Percentiles rank a stretch among this genome's conserved stretches.
These are phyloP conservation scores for Fonsecaea nubica DNA, from an alignment of 2,329 filamentous ascomycete species.

Conservation along the genomic window DNA sequence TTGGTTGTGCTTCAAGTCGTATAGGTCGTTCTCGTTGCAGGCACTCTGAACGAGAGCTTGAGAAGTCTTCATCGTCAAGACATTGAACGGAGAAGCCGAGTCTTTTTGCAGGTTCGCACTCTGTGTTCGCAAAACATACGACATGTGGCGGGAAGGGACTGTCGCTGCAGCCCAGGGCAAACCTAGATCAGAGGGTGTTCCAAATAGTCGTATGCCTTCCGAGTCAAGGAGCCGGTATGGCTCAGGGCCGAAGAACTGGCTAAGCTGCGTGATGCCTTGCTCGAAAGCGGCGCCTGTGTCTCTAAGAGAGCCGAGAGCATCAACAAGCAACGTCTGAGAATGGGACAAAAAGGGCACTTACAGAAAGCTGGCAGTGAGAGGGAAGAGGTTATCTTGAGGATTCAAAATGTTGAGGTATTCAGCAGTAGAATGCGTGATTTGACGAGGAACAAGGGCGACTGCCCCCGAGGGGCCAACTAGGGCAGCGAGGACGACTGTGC, in stretches of 20 bases:
- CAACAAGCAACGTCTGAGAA: not conserved
- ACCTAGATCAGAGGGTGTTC: not conserved
- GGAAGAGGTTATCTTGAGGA: not conserved
- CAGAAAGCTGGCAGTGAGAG: not conserved
- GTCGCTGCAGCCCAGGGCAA: not conserved
- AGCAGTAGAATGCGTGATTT: not conserved
- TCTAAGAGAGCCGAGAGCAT: not conserved
- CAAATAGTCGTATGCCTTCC: not conserved
- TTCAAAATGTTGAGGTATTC: not conserved
- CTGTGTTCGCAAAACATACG: not conserved
- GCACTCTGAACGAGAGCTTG: conserved; percentile 2
- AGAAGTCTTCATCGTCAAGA: conserved; percentile 2
- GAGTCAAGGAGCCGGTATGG: conserved; percentile 2
- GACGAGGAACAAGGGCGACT: conserved; percentile 23
- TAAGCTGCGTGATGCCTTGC: not conserved
- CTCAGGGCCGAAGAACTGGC: not conserved
- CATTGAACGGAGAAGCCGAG: not conserved
- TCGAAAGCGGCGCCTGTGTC: not conserved
- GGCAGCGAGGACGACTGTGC: conserved; percentile 16
- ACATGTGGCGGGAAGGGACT: not conserved
- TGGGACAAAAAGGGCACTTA: not conserved
- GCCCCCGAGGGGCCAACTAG: conserved; percentile 25
- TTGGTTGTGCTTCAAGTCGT: not conserved
- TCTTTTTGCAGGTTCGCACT: not conserved
- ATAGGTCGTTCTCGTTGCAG: not conserved